Evolutionary conservation across 225 moss, liverwort and hornwort genomes (phyloP).

Genomic region (Asterella californica): DNA sequence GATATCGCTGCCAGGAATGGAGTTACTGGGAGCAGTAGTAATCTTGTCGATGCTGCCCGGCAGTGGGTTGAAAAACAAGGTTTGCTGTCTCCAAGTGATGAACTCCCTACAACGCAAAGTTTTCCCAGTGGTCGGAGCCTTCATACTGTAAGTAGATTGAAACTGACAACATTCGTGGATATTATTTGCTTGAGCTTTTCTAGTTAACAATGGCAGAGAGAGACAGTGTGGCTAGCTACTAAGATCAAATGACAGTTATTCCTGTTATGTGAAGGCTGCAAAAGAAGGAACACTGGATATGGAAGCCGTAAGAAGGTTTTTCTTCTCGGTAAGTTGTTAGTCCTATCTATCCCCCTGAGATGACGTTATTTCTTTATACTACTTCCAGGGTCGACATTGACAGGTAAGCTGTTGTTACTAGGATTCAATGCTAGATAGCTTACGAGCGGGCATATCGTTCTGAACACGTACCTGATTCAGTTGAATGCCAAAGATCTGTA

Average conservation of each 20-base stretch:
- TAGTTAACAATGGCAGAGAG: not conserved
- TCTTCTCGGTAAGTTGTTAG: slow-evolving; percentile 34
- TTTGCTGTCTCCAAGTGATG: slow-evolving; percentile 38
- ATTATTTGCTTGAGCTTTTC: not conserved
- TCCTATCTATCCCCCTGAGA: not conserved
- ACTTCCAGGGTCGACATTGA: too few relatives aligned
- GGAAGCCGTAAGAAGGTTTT: slow-evolving; percentile 43
- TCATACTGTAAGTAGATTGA: slow-evolving; percentile 34
- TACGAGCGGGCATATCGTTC: not conserved
- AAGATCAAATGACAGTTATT: slow-evolving; percentile 5
- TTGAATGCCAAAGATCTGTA: not conserved
- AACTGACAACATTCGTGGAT: not conserved
- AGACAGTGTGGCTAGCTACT: not conserved
- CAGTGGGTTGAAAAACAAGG: slow-evolving; percentile 57
- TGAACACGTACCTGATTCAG: not conserved
- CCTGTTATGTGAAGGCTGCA: slow-evolving; percentile 37
- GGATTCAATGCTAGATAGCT: not conserved
- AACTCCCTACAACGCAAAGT: slow-evolving; percentile 40
- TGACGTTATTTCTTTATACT: not conserved
- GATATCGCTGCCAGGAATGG: slow-evolving; percentile 38
- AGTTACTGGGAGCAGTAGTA: slow-evolving; percentile 40
- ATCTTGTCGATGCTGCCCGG: slow-evolving; percentile 48
- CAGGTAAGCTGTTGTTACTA: not conserved
- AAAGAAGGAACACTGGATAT: slow-evolving; percentile 44
- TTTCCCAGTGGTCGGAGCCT: slow-evolving; percentile 41